Evolutionary conservation across 176 grass and related monocot genomes (phyloP).

Genomic region (Carex cristatella): DNA sequence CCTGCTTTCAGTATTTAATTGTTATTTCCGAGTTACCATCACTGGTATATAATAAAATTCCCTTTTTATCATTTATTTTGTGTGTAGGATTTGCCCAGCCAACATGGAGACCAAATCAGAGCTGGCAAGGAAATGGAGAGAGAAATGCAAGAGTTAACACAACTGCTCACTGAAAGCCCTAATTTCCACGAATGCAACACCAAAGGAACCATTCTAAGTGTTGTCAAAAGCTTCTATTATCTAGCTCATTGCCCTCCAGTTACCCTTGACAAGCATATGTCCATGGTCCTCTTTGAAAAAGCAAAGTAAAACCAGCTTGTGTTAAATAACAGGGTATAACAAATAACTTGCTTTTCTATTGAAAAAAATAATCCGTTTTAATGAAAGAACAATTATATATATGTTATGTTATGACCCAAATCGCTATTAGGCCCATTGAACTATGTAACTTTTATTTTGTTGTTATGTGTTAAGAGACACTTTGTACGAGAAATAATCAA

Average conservation of each 20-base stretch:
- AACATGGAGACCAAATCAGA: constrained; percentile 1
- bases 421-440: no score
- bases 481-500: no score
- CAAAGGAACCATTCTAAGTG: constrained; percentile 24
- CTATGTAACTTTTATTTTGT: no score
- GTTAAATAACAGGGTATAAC: background rate
- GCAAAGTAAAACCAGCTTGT: background rate
- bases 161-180: background rate
- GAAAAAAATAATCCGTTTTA: no score
- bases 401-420: no score
- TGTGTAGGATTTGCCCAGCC: background rate
- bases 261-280: constrained; percentile 27
- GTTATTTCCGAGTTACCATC: no score
- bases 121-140: background rate
- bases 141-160: constrained; percentile 17
- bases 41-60: background rate
- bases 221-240: constrained; percentile 33
- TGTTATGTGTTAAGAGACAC: no score
- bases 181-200: constrained; percentile 18
- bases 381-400: no score
- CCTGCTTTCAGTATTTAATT: no score
- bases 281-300: constrained; percentile 27
- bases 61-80: background rate
- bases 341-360: no score
- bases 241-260: constrained; percentile 18